phyloP scores from a whole-genome alignment of 1,284 basidiomycete species.

The Trametes sp. region DNA sequence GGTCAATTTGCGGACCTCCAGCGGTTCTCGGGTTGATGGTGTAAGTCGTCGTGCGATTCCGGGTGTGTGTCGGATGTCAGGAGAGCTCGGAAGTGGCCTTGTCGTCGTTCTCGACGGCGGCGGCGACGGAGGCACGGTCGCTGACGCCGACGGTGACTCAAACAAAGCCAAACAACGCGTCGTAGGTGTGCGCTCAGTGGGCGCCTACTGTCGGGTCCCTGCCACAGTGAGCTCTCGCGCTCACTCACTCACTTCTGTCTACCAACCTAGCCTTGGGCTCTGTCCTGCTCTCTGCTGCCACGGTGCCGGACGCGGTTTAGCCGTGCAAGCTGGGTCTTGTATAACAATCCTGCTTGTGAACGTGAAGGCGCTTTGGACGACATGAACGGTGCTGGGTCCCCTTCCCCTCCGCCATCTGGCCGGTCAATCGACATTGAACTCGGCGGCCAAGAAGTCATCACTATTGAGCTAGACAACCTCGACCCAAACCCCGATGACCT shows the following conservation, averaged over 20 bases:
- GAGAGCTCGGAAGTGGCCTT: conserved; percentile 24
- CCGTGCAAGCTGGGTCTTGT: neutral
- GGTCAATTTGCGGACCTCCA: neutral
- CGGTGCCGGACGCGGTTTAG: no score
- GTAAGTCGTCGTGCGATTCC: neutral
- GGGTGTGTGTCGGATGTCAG: conserved; percentile 1
- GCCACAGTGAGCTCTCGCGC: neutral
- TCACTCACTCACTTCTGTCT: neutral
- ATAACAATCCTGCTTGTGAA: neutral
- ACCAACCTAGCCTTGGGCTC: neutral
- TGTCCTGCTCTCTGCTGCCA: neutral
- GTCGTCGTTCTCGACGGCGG: conserved; percentile 40
- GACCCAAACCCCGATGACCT: conserved; percentile 78
- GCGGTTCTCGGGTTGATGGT: neutral
- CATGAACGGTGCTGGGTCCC: conserved; percentile 37
- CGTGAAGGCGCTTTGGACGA: neutral
- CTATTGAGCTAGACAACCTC: conserved; percentile 80
- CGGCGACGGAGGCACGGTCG: conserved; percentile 31
- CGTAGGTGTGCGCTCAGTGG: conserved; percentile 5
- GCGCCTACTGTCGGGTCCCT: conserved; percentile 14
- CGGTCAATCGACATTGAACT: conserved; percentile 65
- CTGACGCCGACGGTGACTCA: conserved; percentile 26
- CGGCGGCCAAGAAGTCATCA: conserved; percentile 80
- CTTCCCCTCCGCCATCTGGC: conserved; percentile 39
- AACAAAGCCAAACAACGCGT: conserved; percentile 35